Conservation (phyloP, 2,329 filamentous ascomycete species). For the Diaporthe ilicicola region DNA sequence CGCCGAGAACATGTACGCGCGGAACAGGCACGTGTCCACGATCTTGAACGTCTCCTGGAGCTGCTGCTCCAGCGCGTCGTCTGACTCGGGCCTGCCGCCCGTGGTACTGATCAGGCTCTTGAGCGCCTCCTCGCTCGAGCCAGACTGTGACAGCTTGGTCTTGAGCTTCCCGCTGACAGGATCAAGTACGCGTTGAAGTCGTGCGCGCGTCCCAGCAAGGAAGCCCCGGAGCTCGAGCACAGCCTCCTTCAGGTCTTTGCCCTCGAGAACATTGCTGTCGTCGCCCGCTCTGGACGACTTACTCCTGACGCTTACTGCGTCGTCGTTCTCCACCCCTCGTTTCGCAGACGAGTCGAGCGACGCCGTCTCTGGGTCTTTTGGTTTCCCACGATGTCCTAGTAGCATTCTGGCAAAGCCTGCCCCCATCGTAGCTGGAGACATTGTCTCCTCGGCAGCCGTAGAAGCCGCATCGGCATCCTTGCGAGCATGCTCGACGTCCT, state of each 20-base stretch:
- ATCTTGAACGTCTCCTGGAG: conserved; percentile 80
- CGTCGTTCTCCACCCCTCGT: conserved; percentile 62
- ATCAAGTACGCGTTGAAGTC: conserved; percentile 69
- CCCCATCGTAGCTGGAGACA: conserved; percentile 46
- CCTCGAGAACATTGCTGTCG: conserved; percentile 63
- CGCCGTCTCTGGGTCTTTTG: conserved; percentile 57
- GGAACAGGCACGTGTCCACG: conserved; percentile 93
- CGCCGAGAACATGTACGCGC: conserved; percentile 91
- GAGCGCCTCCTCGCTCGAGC: conserved; percentile 58
- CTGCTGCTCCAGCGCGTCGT: conserved; percentile 73
- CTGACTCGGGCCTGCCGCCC: conserved; percentile 54
- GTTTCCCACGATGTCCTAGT: conserved; percentile 54
- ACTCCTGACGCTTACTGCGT: conserved; percentile 63
- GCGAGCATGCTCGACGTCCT: conserved; percentile 43
- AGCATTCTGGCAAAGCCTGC: conserved; percentile 64
- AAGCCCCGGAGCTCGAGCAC: conserved; percentile 87
- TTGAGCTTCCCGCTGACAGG: conserved; percentile 70
- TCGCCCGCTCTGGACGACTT: conserved; percentile 52
- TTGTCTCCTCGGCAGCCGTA: conserved; percentile 38
- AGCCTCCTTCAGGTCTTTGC: conserved; percentile 84
- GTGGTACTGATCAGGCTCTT: conserved; percentile 58
- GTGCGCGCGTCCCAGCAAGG: conserved; percentile 82
- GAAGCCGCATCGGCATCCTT: conserved; percentile 39
- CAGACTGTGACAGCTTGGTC: conserved; percentile 53
- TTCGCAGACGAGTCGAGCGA: conserved; percentile 67